Base-by-base conservation (phyloP, 805 yeast species). In the Teunomyces atbi region DNA sequence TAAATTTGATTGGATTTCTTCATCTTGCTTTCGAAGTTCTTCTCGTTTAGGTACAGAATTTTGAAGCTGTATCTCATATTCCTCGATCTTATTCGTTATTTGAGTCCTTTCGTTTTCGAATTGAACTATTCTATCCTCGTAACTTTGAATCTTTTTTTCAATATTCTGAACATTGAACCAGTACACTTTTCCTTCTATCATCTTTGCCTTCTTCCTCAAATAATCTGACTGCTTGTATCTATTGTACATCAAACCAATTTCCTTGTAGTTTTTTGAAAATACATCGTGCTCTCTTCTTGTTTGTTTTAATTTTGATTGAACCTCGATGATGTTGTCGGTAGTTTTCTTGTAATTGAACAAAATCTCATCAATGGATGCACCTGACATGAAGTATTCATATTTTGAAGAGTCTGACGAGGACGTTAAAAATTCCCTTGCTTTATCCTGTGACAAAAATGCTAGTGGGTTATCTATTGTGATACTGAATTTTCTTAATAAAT, bases 391-490 rank as follows among this genome's bases (percentile, higher is more conserved):
- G 59, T 80, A 83, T 12, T 75, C 74, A 62, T 83, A 94, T 64
- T 90, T 88, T 41, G 79, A 84, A 29, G 73, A 74, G 48, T 88
- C 86, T 4, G 88, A 76, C 4, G 94, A 81, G 27, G 84, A 80
- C 0, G 96, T 86, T 51, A 94, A 68, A 60, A 94, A 94, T 12
- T 91, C 86, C 54, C 96, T 80, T 1, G 99, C 98, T 49, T 84
- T 87, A 55, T 94, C 97, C 63, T 94, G 99, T 1, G 96, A 89
- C 42, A 94, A 72, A 58, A 94, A 87, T 1, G 96, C 87, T 79
- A 94, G 81, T 5, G 97, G 97, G 56, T 94, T 94, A 56, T 83
- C 91, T 20, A 94, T 84, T 5, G 88, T 83, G 36, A 92, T 83
- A 38, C 85, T 82, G 59, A 84, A 89, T 51, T 76, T 78, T 52